A percentile compares a stretch with the other conserved stretches of the same genome.
Evolutionary conservation across 148 eudicot species (phyloP).

Genomic region (Amaranthus hypochondriacus): DNA sequence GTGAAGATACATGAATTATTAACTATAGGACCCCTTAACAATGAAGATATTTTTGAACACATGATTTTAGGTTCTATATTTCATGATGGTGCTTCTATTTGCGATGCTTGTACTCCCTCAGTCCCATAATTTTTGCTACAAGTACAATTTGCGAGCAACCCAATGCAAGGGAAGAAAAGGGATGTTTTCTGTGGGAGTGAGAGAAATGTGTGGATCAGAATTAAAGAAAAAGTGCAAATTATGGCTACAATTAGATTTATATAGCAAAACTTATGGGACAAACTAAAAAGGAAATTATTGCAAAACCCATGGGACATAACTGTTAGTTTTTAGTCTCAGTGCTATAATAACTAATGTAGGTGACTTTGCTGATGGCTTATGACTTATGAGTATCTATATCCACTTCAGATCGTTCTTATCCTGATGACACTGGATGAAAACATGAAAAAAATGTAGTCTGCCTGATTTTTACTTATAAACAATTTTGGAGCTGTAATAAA

Average conservation of each 20-base stretch:
- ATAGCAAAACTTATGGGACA: too few species aligned
- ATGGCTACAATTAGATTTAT: too few species aligned
- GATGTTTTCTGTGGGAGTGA: too few species aligned
- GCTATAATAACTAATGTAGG: background rate
- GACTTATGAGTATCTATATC: background rate
- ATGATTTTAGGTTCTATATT: background rate
- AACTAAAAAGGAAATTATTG: too few species aligned
- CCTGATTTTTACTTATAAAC: background rate
- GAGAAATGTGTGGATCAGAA: too few species aligned
- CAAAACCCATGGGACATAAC: too few species aligned
- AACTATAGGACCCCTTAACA: constrained; percentile 4
- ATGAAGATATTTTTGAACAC: background rate
- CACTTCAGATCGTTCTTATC: constrained; percentile 5
- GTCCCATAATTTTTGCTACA: too few species aligned
- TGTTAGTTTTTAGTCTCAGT: background rate
- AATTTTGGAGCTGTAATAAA: background rate
- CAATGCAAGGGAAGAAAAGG: too few species aligned
- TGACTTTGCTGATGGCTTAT: background rate
- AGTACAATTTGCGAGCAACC: too few species aligned
- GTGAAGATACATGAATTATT: constrained; percentile 3
- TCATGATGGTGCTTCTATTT: background rate
- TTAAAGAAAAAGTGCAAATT: too few species aligned
- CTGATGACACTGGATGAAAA: background rate
- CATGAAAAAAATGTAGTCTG: background rate
- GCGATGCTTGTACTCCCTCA: background rate